A percentile compares a stretch with the other conserved stretches of the same genome.
Evolutionary conservation across 1,284 basidiomycete species (phyloP).

Genomic region (Ceratorhiza oryzae-sativae): DNA sequence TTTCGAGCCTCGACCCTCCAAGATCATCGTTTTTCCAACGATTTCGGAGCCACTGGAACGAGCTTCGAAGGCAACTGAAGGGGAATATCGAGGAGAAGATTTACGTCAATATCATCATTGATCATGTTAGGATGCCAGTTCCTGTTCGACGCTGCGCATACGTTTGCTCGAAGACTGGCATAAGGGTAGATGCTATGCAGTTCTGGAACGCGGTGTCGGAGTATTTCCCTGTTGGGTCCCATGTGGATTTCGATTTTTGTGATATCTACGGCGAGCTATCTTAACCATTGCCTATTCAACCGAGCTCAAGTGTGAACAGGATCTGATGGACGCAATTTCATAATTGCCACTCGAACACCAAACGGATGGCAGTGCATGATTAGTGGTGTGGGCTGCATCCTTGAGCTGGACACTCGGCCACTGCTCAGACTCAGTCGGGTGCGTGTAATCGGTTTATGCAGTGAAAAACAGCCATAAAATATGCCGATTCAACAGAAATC

Average conservation of each 20-base stretch:
- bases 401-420: background rate
- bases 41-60: too few relatives aligned
- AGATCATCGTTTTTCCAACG: too few relatives aligned
- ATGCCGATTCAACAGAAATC: background rate
- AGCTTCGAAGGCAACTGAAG: background rate
- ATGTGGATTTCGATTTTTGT: background rate
- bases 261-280: background rate
- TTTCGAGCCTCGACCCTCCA: too few relatives aligned
- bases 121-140: background rate
- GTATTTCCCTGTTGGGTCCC: background rate
- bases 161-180: background rate
- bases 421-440: background rate
- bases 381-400: background rate
- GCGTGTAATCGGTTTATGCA: background rate
- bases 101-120: background rate
- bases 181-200: background rate
- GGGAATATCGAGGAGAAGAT: background rate
- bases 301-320: too few relatives aligned
- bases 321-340: background rate
- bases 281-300: too few relatives aligned
- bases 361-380: too few relatives aligned
- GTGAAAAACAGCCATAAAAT: too few relatives aligned
- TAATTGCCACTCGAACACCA: background rate
- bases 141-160: background rate
- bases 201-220: background rate